Evolutionary conservation across 352 stramenopile species (phyloP).

Genomic region (Globisporangium acanthophoron): DNA sequence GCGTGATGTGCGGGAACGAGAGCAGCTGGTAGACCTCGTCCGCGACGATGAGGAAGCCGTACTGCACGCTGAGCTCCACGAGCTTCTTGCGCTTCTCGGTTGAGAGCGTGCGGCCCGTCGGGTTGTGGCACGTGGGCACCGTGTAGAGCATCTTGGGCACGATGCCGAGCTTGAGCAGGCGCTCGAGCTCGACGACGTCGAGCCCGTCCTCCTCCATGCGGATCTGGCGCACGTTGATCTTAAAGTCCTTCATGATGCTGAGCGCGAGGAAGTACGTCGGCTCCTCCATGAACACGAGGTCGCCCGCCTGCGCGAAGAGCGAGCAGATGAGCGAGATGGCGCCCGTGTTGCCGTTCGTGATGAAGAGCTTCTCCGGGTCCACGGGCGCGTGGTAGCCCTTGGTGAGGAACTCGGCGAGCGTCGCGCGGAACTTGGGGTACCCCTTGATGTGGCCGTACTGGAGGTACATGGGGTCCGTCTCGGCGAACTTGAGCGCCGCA

Average conservation of each 20-base stretch:
- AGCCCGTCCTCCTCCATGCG: conserved; percentile 88
- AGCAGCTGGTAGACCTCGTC: conserved; percentile 96
- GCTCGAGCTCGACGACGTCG: conserved; percentile 84
- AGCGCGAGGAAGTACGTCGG: conserved; percentile 93
- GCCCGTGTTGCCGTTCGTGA: conserved; percentile 92
- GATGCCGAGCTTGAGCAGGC: conserved; percentile 63
- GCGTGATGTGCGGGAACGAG: conserved; percentile 85
- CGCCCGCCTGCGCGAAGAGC: conserved; percentile 78
- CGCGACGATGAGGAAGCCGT: conserved; percentile 88
- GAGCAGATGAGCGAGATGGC: conserved; percentile 90
- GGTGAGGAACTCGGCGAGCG: conserved; percentile 71
- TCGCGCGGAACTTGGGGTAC: conserved; percentile 82
- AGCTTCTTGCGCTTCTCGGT: conserved; percentile 83
- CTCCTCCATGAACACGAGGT: conserved; percentile 92
- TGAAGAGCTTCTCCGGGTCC: conserved; percentile 84
- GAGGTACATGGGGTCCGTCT: conserved; percentile 84
- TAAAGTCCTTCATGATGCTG: conserved; percentile 93
- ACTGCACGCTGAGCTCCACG: conserved; percentile 82
- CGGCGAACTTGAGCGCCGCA: conserved; percentile 73
- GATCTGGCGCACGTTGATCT: conserved; percentile 86
- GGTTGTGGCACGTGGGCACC: conserved; percentile 94
- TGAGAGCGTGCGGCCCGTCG: conserved; percentile 86
- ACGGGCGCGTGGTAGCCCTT: conserved; percentile 72
- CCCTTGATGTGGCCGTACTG: conserved; percentile 88
- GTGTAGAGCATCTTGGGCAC: conserved; percentile 92